phyloP scores from a whole-genome alignment of 2,329 filamentous ascomycete species.

The Calonectria naviculata region DNA sequence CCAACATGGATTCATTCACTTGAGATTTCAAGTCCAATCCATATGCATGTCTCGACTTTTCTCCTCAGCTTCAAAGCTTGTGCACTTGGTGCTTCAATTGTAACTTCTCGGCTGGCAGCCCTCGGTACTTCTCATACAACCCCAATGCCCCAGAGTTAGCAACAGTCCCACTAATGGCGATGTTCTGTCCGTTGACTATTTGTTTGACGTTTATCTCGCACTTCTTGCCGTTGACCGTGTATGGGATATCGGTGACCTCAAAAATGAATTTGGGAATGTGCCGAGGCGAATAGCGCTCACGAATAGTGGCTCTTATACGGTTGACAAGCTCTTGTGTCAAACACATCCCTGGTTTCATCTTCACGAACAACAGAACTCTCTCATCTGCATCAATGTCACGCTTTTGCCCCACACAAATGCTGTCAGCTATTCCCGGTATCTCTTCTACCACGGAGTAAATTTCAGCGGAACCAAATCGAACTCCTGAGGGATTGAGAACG shows the following conservation, averaged over 20 bases:
- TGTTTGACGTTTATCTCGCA: slow-evolving; percentile 28
- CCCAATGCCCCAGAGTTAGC: slow-evolving; percentile 12
- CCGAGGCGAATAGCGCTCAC: not conserved
- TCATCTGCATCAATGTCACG: slow-evolving; percentile 3
- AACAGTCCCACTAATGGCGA: slow-evolving; percentile 14
- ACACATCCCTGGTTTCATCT: not conserved
- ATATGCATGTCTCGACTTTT: too few relatives aligned
- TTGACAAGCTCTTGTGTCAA: not conserved
- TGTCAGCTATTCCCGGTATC: slow-evolving; percentile 2
- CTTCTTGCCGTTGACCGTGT: slow-evolving; percentile 25
- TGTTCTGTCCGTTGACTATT: slow-evolving; percentile 5
- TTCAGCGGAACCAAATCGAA: slow-evolving; percentile 22
- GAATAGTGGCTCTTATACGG: not conserved
- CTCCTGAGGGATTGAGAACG: slow-evolving; percentile 22
- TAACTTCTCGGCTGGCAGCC: not conserved
- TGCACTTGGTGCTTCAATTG: not conserved
- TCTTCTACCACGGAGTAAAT: slow-evolving; percentile 12
- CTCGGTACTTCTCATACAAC: slow-evolving; percentile 3
- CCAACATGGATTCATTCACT: too few relatives aligned
- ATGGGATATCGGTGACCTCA: slow-evolving; percentile 19
- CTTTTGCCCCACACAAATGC: slow-evolving; percentile 17
- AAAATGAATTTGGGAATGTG: slow-evolving; percentile 23
- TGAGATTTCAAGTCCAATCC: too few relatives aligned
- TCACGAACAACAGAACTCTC: slow-evolving; percentile 7
- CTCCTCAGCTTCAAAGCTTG: too few relatives aligned